Evolutionary conservation across 2,329 filamentous ascomycete species (phyloP).

Genomic region (Penicillium sp.): DNA sequence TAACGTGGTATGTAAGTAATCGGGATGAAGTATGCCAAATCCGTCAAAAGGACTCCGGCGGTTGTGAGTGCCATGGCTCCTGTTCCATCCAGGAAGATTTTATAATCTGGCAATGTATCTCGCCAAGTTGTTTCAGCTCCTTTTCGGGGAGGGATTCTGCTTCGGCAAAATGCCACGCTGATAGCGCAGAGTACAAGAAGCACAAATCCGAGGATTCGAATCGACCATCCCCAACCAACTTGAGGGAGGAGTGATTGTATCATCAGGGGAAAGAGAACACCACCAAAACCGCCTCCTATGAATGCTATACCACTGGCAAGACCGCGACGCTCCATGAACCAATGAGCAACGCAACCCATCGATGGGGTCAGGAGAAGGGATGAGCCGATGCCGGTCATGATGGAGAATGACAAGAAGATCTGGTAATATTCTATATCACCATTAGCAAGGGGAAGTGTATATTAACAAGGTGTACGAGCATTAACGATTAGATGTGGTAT

Average conservation of each 20-base stretch:
- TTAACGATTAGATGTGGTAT: neutral
- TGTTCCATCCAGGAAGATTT: neutral
- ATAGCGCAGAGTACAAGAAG: neutral
- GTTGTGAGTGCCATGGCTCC: constrained; percentile 1
- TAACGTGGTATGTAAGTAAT: neutral
- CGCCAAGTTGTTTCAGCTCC: neutral
- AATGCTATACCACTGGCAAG: neutral
- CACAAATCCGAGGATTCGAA: constrained; percentile 41
- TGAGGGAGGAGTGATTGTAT: constrained; percentile 28
- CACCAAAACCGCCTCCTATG: constrained; percentile 17
- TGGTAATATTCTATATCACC: neutral
- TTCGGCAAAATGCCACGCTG: neutral
- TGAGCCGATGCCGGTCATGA: neutral
- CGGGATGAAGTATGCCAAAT: neutral
- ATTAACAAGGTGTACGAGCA: no score
- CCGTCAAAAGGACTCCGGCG: neutral
- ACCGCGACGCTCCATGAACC: neutral
- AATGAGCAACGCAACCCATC: neutral
- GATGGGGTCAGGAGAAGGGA: neutral
- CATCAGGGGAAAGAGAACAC: constrained; percentile 36
- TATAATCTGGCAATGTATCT: neutral
- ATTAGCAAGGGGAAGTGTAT: neutral
- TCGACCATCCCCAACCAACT: constrained; percentile 37
- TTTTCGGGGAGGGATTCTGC: neutral
- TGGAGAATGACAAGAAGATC: neutral